Evolutionary conservation across 2,329 filamentous ascomycete genomes (phyloP).

Genomic region (Fusarium sp.): DNA sequence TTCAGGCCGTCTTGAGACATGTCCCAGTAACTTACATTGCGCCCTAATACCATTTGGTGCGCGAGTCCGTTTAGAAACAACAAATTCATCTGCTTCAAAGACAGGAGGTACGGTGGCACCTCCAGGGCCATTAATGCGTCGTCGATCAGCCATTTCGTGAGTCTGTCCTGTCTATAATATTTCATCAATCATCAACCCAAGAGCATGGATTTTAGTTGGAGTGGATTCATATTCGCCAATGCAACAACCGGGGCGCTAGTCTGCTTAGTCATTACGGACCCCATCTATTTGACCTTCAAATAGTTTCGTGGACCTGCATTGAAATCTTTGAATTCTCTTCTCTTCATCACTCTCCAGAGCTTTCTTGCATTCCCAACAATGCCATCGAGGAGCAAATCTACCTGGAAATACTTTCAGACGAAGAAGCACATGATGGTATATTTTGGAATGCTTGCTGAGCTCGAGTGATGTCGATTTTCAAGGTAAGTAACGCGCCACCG

Average conservation of each 20-base stretch:
- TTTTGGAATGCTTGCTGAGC: background rate
- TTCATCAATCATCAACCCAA: slow-evolving; percentile 3
- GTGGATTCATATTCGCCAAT: slow-evolving; percentile 27
- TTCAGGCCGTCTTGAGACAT: slow-evolving; percentile 1
- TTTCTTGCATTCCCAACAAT: background rate
- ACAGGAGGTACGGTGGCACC: slow-evolving; percentile 81
- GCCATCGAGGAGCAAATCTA: background rate
- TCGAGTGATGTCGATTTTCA: slow-evolving; percentile 9
- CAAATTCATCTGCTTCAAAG: slow-evolving; percentile 66
- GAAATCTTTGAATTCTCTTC: slow-evolving; percentile 23
- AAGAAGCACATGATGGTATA: background rate
- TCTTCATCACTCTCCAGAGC: slow-evolving; percentile 30
- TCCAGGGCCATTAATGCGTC: slow-evolving; percentile 88
- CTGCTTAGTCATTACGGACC: slow-evolving; percentile 40
- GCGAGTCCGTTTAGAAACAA: slow-evolving; percentile 65
- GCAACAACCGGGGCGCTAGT: slow-evolving; percentile 27
- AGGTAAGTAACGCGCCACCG: slow-evolving; percentile 43
- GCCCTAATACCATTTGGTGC: slow-evolving; percentile 80
- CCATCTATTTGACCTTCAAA: slow-evolving; percentile 37
- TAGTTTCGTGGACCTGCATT: slow-evolving; percentile 31
- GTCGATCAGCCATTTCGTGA: slow-evolving; percentile 78
- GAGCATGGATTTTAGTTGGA: slow-evolving; percentile 38
- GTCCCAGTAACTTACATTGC: slow-evolving; percentile 74
- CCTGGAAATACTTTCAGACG: background rate
- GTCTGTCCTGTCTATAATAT: slow-evolving; percentile 7